Conservation (phyloP, 169 alveolate genomes). For the Plasmodium relictum region DNA sequence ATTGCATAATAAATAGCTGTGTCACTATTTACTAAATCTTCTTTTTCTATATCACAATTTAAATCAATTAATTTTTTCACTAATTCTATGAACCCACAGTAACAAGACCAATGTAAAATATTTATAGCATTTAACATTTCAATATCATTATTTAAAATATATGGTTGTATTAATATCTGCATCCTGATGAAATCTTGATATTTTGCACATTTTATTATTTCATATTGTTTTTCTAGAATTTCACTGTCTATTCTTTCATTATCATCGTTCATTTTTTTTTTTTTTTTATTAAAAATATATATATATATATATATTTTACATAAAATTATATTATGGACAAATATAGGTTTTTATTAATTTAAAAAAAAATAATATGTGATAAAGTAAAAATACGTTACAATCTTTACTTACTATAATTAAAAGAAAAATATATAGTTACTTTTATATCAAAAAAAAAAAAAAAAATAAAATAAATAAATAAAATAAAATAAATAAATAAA, state of each 20-base stretch:
- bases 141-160: slow-evolving; percentile 62
- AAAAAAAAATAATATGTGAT: too few relatives aligned
- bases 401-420: too few relatives aligned
- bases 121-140: slow-evolving; percentile 79
- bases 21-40: slow-evolving; percentile 85
- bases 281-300: neutral
- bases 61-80: slow-evolving; percentile 79
- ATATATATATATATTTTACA: neutral
- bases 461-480: too few relatives aligned
- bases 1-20: slow-evolving; percentile 88
- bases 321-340: too few relatives aligned
- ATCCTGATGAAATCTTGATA: slow-evolving; percentile 55
- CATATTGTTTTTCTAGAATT: slow-evolving; percentile 62
- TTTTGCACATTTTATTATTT: slow-evolving; percentile 72
- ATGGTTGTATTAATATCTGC: slow-evolving; percentile 61
- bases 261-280: slow-evolving; percentile 16
- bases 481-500: too few relatives aligned
- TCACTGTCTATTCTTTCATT: slow-evolving; percentile 37
- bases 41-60: slow-evolving; percentile 83
- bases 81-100: slow-evolving; percentile 82
- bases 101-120: slow-evolving; percentile 85
- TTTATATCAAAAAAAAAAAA: too few relatives aligned
- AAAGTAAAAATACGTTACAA: too few relatives aligned
- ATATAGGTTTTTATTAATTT: too few relatives aligned
- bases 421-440: too few relatives aligned